A percentile compares a stretch with the other conserved stretches of the same genome.
Evolutionary conservation across 2,329 filamentous ascomycete genomes (phyloP).

Genomic region (Hortaea sp.): DNA sequence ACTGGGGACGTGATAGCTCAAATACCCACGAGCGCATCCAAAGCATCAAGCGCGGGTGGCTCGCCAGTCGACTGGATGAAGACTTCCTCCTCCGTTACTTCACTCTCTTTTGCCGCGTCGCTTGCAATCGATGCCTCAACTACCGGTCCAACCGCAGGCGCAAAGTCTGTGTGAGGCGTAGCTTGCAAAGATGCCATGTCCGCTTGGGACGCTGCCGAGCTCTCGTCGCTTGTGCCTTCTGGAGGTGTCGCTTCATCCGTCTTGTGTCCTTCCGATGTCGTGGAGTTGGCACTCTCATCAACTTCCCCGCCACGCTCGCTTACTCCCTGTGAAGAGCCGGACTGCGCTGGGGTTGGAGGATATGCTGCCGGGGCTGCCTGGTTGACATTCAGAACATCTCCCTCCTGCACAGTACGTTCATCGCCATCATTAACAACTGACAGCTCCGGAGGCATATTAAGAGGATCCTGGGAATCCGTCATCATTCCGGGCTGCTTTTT

Average conservation of each 20-base stretch:
- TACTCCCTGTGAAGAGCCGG: too few relatives aligned
- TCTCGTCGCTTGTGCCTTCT: not conserved
- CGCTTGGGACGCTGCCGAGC: not conserved
- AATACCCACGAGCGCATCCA: not conserved
- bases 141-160: not conserved
- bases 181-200: not conserved
- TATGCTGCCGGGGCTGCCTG: not conserved
- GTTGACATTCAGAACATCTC: slow-evolving; percentile 7
- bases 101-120: not conserved
- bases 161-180: not conserved
- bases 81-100: not conserved
- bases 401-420: slow-evolving; percentile 8
- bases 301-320: not conserved
- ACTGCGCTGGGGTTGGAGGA: not conserved
- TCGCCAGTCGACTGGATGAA: not conserved
- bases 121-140: not conserved
- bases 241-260: not conserved
- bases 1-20: not conserved
- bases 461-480: not conserved
- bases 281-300: not conserved
- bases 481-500: slow-evolving; percentile 3
- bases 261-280: not conserved
- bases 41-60: not conserved
- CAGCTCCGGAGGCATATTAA: slow-evolving; percentile 6
- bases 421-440: slow-evolving; percentile 3